Evolutionary conservation across 23 red algal genomes (phyloP).

Genomic region (Chondrus crispus): DNA sequence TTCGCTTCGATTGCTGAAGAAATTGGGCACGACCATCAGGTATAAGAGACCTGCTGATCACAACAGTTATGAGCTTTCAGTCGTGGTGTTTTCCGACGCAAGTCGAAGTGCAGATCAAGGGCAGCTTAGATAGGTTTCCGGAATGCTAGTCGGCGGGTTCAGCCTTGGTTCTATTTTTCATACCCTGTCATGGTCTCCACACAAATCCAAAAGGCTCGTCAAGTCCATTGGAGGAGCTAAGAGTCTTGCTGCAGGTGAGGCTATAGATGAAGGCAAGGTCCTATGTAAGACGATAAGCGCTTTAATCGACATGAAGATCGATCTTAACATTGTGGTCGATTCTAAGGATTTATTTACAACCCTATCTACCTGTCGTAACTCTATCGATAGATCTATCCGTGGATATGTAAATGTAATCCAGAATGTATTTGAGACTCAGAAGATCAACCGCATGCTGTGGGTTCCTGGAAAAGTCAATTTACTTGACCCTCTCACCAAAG

Average conservation of each 20-base stretch:
- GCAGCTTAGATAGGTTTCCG: not conserved
- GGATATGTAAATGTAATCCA: not conserved
- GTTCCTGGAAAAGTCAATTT: not conserved
- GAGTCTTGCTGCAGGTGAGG: not conserved
- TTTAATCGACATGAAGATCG: too few relatives aligned
- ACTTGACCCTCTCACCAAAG: not conserved
- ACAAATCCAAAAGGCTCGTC: not conserved
- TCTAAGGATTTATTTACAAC: not conserved
- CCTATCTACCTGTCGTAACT: not conserved
- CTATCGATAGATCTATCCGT: not conserved
- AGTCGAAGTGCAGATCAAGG: not conserved
- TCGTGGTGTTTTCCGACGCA: not conserved
- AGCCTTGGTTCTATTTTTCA: not conserved
- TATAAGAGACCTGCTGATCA: not conserved
- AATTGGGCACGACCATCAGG: not conserved
- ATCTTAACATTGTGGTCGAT: too few relatives aligned
- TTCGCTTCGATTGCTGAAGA: conserved; percentile 3
- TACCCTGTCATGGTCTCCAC: not conserved
- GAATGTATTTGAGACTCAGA: not conserved
- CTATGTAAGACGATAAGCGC: too few relatives aligned
- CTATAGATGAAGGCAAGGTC: not conserved
- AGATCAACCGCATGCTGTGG: not conserved
- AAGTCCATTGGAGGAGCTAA: not conserved
- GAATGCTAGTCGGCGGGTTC: not conserved
- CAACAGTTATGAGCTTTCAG: not conserved